Evolutionary conservation across 2,329 filamentous ascomycete genomes (phyloP).

Genomic region (Sodiomyces alkalinus): DNA sequence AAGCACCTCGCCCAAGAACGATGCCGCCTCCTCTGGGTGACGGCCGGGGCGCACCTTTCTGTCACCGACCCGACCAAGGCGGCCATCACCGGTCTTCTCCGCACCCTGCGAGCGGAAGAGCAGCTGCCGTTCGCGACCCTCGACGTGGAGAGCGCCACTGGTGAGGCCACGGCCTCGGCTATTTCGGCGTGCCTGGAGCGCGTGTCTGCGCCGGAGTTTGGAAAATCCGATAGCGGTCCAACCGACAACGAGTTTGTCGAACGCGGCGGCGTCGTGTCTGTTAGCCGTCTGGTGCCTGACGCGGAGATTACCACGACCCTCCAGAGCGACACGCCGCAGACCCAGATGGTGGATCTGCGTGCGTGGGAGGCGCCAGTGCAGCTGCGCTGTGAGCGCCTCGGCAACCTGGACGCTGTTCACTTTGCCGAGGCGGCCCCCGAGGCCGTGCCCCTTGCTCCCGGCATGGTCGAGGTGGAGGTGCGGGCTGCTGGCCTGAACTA

Average conservation of each 20-base stretch:
- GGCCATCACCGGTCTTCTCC: constrained; percentile 1
- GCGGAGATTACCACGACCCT: constrained; percentile 5
- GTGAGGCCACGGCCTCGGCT: not conserved
- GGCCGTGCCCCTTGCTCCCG: constrained; percentile 1
- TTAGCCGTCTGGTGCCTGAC: constrained; percentile 12
- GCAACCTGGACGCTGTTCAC: constrained; percentile 1
- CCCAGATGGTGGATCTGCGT: too few relatives aligned
- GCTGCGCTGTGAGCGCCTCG: too few relatives aligned
- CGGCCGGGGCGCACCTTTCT: constrained; percentile 8
- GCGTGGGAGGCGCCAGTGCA: too few relatives aligned
- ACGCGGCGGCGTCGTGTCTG: constrained; percentile 10
- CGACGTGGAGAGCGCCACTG: constrained; percentile 1
- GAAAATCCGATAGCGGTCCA: too few relatives aligned
- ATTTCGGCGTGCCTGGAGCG: constrained; percentile 1
- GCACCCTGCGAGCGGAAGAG: constrained; percentile 1
- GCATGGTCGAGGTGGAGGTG: constrained; percentile 12
- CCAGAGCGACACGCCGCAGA: constrained; percentile 1
- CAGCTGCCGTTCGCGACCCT: not conserved
- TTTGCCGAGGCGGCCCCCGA: constrained; percentile 8
- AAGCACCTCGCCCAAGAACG: constrained; percentile 9
- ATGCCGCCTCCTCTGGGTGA: constrained; percentile 13
- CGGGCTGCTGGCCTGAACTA: constrained; percentile 9
- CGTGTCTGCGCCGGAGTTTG: not conserved
- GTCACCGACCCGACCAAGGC: constrained; percentile 11
- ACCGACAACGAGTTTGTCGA: constrained; percentile 15